phyloP scores from a whole-genome alignment of 495 filamentous ascomycete species.

The Aspergillus nanangensis region DNA sequence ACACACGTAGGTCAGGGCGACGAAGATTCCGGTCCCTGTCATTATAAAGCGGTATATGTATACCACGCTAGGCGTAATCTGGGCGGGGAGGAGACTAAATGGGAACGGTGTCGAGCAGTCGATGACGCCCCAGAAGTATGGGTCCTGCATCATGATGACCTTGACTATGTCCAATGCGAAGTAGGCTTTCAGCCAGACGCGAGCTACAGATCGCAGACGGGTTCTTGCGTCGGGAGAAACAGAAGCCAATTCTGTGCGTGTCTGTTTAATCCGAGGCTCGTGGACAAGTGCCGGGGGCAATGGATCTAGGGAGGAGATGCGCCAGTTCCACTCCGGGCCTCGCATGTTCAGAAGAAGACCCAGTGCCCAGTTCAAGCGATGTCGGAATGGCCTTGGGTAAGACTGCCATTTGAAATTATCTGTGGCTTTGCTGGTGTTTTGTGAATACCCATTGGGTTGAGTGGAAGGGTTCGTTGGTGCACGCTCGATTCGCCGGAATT shows the following conservation, averaged over 20 bases:
- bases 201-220: slow-evolving; percentile 45
- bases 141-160: slow-evolving; percentile 62
- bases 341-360: slow-evolving; percentile 67
- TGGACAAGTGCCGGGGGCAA: slow-evolving; percentile 47
- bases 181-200: slow-evolving; percentile 48
- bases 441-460: no score
- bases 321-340: slow-evolving; percentile 76
- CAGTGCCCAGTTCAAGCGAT: slow-evolving; percentile 67
- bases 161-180: slow-evolving; percentile 64
- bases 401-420: slow-evolving; percentile 71
- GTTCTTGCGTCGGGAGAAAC: slow-evolving; percentile 26
- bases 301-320: slow-evolving; percentile 53
- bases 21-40: slow-evolving; percentile 44
- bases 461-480: not conserved
- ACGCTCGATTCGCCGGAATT: slow-evolving; percentile 61
- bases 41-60: slow-evolving; percentile 47
- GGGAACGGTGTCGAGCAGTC: slow-evolving; percentile 36
- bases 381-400: slow-evolving; percentile 57
- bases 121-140: slow-evolving; percentile 60
- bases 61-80: slow-evolving; percentile 31
- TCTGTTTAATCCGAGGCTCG: slow-evolving; percentile 27
- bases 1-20: slow-evolving; percentile 52
- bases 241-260: slow-evolving; percentile 2
- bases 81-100: slow-evolving; percentile 27
- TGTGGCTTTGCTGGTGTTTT: no score